A percentile compares a stretch with the other conserved stretches of the same genome.
phyloP scores from a whole-genome alignment of 2,329 filamentous ascomycete species.

The Parastagonospora avenae region DNA sequence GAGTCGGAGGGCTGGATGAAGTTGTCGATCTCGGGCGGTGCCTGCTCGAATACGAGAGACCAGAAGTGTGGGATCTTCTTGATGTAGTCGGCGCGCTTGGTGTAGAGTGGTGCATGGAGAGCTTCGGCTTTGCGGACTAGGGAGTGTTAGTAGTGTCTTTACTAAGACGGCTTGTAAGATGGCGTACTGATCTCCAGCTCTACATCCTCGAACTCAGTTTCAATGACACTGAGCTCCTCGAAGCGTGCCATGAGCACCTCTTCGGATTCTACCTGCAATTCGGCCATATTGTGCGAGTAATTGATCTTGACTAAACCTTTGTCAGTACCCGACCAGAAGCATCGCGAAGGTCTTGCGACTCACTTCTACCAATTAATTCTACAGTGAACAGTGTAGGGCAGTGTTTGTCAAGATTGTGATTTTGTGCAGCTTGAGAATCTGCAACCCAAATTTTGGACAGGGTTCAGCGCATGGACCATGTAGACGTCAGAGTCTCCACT shows the following conservation, averaged over 20 bases:
- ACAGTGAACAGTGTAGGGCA: no score
- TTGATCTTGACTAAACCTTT: not conserved
- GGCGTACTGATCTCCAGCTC: constrained; percentile 78
- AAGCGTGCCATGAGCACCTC: constrained; percentile 54
- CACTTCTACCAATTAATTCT: no score
- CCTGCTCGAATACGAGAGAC: constrained; percentile 89
- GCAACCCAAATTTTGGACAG: constrained; percentile 19
- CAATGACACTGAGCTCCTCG: constrained; percentile 78
- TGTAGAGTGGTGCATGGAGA: constrained; percentile 73
- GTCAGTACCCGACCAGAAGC: no score
- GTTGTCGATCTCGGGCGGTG: constrained; percentile 83
- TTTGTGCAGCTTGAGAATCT: constrained; percentile 12
- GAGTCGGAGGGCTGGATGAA: constrained; percentile 84
- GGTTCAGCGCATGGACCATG: constrained; percentile 4
- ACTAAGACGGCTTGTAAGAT: not conserved
- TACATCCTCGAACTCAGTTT: constrained; percentile 81
- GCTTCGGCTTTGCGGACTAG: constrained; percentile 75
- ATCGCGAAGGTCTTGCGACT: no score
- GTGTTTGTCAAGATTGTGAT: no score
- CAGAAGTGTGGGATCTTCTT: constrained; percentile 85
- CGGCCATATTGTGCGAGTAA: constrained; percentile 29
- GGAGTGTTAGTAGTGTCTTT: constrained; percentile 10
- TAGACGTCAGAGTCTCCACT: constrained; percentile 12
- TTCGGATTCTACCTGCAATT: constrained; percentile 13
- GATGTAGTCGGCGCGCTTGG: constrained; percentile 73